Conservation (phyloP, 2,329 filamentous ascomycete species). For the Westerdykella ornata region DNA sequence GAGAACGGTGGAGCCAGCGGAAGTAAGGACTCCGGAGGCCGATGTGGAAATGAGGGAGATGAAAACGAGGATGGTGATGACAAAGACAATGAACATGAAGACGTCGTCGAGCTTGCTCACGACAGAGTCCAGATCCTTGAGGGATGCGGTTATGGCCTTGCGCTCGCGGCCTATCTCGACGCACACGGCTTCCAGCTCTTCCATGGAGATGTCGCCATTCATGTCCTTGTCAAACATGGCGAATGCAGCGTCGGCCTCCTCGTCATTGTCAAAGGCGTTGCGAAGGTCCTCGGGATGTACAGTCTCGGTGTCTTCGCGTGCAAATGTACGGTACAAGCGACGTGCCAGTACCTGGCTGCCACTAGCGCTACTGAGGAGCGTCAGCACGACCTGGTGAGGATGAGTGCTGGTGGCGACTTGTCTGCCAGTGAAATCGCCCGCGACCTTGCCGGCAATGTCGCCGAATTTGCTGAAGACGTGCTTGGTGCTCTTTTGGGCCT, state of each 20-base stretch:
- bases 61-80: slow-evolving; percentile 80
- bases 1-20: slow-evolving; percentile 78
- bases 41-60: slow-evolving; percentile 84
- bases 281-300: slow-evolving; percentile 73
- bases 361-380: slow-evolving; percentile 63
- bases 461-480: slow-evolving; percentile 73
- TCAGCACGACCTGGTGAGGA: slow-evolving; percentile 74
- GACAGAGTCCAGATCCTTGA: slow-evolving; percentile 92
- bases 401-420: slow-evolving; percentile 62
- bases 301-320: slow-evolving; percentile 65
- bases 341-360: slow-evolving; percentile 80
- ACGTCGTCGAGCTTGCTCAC: slow-evolving; percentile 84
- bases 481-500: slow-evolving; percentile 66
- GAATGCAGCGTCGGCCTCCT: slow-evolving; percentile 85
- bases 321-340: slow-evolving; percentile 80
- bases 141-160: slow-evolving; percentile 87
- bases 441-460: slow-evolving; percentile 76
- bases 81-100: slow-evolving; percentile 75
- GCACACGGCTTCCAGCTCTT: slow-evolving; percentile 86
- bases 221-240: slow-evolving; percentile 92
- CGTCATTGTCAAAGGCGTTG: slow-evolving; percentile 69
- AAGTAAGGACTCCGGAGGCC: slow-evolving; percentile 84
- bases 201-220: slow-evolving; percentile 93
- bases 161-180: slow-evolving; percentile 92
- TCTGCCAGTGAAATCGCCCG: slow-evolving; percentile 84